Percentiles rank a stretch among this genome's conserved stretches.
Evolutionary conservation across 2,329 filamentous ascomycete species (phyloP).

Genomic region (Colletotrichum horii): DNA sequence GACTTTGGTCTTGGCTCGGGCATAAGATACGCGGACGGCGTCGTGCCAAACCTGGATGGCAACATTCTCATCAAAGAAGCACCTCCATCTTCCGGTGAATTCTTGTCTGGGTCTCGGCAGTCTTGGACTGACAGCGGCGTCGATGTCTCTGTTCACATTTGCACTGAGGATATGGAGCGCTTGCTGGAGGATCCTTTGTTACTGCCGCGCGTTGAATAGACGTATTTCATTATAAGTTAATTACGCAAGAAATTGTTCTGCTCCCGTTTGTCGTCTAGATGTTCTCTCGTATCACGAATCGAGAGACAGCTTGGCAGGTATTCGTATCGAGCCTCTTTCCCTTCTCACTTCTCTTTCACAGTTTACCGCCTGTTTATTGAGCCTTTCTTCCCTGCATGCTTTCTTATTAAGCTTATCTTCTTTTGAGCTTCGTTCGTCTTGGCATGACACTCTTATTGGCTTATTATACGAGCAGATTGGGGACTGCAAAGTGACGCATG

Average conservation of each 20-base stretch:
- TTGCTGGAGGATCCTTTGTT: background rate
- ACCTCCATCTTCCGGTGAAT: background rate
- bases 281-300: too few species aligned
- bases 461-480: too few species aligned
- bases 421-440: too few species aligned
- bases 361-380: too few species aligned
- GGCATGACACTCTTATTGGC: too few species aligned
- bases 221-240: too few species aligned
- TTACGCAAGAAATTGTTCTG: too few species aligned
- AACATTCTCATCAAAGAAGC: background rate
- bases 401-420: too few species aligned
- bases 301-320: too few species aligned
- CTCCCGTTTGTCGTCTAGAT: background rate
- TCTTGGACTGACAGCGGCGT: background rate
- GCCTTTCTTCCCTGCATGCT: too few species aligned
- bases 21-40: conserved; percentile 41
- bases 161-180: background rate
- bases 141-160: background rate
- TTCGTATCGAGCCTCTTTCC: too few species aligned
- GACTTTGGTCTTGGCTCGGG: conserved; percentile 36
- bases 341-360: too few species aligned
- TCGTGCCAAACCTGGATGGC: conserved; percentile 47
- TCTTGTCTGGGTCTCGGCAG: background rate
- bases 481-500: background rate
- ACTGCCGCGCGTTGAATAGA: background rate